Evolutionary conservation across 2,329 filamentous ascomycete genomes (phyloP).

Genomic region (Penicillium hordei): DNA sequence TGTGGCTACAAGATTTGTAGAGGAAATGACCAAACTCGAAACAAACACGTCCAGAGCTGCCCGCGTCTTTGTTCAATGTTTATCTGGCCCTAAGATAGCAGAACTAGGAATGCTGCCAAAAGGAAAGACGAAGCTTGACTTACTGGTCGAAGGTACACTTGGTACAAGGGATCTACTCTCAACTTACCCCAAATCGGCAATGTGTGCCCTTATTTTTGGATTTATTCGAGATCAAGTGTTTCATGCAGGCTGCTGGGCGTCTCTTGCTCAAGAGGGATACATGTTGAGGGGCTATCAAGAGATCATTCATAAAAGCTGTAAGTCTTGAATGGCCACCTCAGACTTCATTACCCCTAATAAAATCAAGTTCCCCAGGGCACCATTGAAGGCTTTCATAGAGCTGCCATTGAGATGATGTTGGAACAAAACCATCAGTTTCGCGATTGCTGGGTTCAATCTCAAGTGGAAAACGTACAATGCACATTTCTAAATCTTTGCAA

Average conservation of each 20-base stretch:
- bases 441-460: neutral
- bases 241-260: neutral
- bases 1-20: neutral
- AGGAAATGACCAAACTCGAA: neutral
- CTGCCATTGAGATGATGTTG: neutral
- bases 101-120: neutral
- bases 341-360: neutral
- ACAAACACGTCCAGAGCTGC: neutral
- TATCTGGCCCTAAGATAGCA: neutral
- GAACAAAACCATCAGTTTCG: neutral
- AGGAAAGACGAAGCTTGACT: neutral
- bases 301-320: neutral
- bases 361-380: neutral
- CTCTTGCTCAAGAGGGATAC: neutral
- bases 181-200: neutral
- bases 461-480: neutral
- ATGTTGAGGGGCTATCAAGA: neutral
- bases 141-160: neutral
- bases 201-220: neutral
- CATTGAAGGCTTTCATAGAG: neutral
- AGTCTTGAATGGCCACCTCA: neutral
- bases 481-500: neutral
- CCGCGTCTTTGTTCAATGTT: neutral
- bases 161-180: neutral
- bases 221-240: neutral